Base-by-base conservation (phyloP, 257 asterid genomes). In the Marsdenia floribunda region DNA sequence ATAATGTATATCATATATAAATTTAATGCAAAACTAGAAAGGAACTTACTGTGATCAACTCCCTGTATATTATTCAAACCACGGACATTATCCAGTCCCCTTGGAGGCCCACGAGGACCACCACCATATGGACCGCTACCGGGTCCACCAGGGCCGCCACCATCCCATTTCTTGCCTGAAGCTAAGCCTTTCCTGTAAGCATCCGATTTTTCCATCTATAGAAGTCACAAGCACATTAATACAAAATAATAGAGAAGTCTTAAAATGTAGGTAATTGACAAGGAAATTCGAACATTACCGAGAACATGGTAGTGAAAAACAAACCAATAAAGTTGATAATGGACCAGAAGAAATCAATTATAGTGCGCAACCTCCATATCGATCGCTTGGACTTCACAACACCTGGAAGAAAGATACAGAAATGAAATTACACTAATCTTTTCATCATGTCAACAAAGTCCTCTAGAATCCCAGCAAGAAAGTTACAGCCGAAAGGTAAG, bases 161-260 rank as follows among this genome's bases (percentile, higher is more conserved):
- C 99, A 53, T 88, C 96, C 97, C 93, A 95, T 85, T 95, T 95
- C 96, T 95, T 95, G 83, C 93, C 85, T 29, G 96, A 87, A 40
- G 96, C 97, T 35, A 88, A 86, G 42, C 91, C 88, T 82, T 90
- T 95, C 69, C 80, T 74, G 76, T 92, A 95, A 60, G 92, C 91
- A 69, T 95, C 98, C 76, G 98, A 77, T 64, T 95, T 92, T 79
- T 95, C 99, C 96, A 95, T 87, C 99, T 95, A 77, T 77, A 67
- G 49, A 75, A 69, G 75, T 50, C 24, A 77, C 16, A 22, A 40
- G 29, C 22, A 65, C 12, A 40, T 71, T 49, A 75, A 66, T 3
- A 55, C 49, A 22, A 57, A n/a, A 22, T 40, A 26, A 47, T 8
- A 16, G 70, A 21, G 14, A 5, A 22, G 33, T 60, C 35, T 15